These are phyloP conservation scores for Aspergillus ibericus DNA, from an alignment of 2,329 filamentous ascomycete genomes.

Conservation along the genomic window DNA sequence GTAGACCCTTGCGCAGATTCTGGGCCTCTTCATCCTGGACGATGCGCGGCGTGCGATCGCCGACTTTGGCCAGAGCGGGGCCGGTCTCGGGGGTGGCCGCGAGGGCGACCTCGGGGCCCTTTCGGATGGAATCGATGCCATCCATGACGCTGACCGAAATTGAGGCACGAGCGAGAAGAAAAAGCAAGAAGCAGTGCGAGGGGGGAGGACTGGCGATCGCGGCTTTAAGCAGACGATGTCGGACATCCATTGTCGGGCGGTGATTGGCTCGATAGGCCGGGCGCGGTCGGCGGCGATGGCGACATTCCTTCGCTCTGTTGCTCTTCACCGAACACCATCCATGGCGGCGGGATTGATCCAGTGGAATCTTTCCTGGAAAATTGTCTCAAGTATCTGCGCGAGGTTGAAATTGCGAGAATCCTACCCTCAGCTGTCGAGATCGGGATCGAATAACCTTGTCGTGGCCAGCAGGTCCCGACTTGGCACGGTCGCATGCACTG, in stretches of 20 bases:
- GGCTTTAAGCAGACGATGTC: neutral
- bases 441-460: too few relatives aligned
- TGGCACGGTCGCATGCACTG: too few relatives aligned
- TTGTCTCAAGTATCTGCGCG: too few relatives aligned
- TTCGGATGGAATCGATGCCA: neutral
- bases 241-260: neutral
- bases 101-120: neutral
- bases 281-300: neutral
- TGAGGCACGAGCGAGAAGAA: neutral
- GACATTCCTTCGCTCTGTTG: neutral
- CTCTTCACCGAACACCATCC: neutral
- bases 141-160: neutral
- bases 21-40: constrained; percentile 47
- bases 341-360: too few relatives aligned
- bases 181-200: neutral
- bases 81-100: neutral
- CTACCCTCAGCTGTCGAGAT: too few relatives aligned
- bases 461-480: too few relatives aligned
- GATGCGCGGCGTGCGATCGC: constrained; percentile 12
- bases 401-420: too few relatives aligned
- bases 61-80: neutral
- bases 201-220: neutral
- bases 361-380: too few relatives aligned
- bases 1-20: constrained; percentile 46
- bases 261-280: neutral